These are phyloP conservation scores for Aureobasidium sp. DNA, from an alignment of 2,329 filamentous ascomycete genomes.

Conservation along the genomic window DNA sequence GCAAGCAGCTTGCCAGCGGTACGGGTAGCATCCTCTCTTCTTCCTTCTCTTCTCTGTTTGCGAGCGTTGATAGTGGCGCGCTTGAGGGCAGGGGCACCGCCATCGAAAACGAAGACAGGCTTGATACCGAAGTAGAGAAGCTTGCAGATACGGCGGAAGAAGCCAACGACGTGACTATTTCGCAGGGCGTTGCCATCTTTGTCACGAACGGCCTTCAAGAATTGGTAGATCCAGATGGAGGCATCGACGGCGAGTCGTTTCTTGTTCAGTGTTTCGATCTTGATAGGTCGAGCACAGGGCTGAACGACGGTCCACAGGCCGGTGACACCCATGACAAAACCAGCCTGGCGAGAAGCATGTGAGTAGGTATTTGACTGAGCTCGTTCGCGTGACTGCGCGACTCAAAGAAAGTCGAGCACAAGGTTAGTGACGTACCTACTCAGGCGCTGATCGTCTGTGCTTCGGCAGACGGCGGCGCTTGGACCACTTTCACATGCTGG, in stretches of 20 bases:
- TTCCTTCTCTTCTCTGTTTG: conserved; percentile 74
- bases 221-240: conserved; percentile 99
- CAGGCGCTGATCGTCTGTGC: not conserved
- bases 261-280: conserved; percentile 90
- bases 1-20: conserved; percentile 89
- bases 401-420: conserved; percentile 1
- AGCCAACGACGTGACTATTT: conserved; percentile 93
- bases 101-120: conserved; percentile 97
- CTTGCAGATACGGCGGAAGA: conserved; percentile 98
- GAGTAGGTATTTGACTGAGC: not conserved
- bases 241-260: conserved; percentile 96
- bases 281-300: conserved; percentile 90
- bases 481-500: conserved; percentile 2
- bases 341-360: not conserved
- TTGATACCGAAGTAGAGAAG: conserved; percentile 93
- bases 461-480: not conserved
- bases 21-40: conserved; percentile 83
- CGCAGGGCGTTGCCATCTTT: conserved; percentile 95
- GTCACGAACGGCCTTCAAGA: conserved; percentile 95
- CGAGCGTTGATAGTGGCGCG: conserved; percentile 78
- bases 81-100: conserved; percentile 85
- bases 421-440: not conserved
- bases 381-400: not conserved
- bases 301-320: conserved; percentile 95
- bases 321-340: conserved; percentile 77